Evolutionary conservation across 1,284 basidiomycete species (phyloP), one percentile per base, ranked within the genome.

Genomic region (Ganoderma leucocontextum): DNA sequence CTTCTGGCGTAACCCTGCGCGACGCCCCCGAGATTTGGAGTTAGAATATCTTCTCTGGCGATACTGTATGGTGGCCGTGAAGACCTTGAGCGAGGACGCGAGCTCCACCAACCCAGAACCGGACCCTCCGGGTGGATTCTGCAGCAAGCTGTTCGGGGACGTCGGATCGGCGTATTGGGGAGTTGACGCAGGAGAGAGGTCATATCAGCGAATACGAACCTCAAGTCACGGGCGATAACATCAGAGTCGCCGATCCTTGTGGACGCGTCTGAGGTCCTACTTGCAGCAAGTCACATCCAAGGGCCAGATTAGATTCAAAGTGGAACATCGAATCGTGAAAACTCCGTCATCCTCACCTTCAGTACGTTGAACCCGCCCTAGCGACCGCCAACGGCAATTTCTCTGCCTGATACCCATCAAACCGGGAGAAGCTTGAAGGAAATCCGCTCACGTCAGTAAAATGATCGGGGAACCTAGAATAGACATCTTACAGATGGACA

Each of bases 271-370:
- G 77, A 74, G 2, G 75, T 77, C 78, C 77, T 1, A 79, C 75
- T 68, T 79, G 77, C 25, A 78, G 64, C 71, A 77, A 75, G 33
- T 75, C 66, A 62, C 77, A 78, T 70, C 78, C 78, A 49, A 57
- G 36, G 12, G 49, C 60, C 62, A 44, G 25, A 1, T 3, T 6
- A n/a, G 13, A 44, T 41, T 15, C 39, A 33, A 22, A 7, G 36
- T n/a, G n/a, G 9, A 0, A 41, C 39, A 42, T 15, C 10, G 44
- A 25, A 22, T 44, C 22, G 8, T 2, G 49, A 25, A 29, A 29
- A 29, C 29, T 29, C n/a, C 17, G 47, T 22, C 19, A 8, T 13
- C 62, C 70, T 36, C 36, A 78, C 78, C 68, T 74, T 76, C 29
- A 79, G 64, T 3, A 79, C 75, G 59, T 72, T 73, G 66, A 79